Base-by-base conservation (phyloP, 768 basidiomycete genomes). In the Kwoniella mangroviensis region DNA sequence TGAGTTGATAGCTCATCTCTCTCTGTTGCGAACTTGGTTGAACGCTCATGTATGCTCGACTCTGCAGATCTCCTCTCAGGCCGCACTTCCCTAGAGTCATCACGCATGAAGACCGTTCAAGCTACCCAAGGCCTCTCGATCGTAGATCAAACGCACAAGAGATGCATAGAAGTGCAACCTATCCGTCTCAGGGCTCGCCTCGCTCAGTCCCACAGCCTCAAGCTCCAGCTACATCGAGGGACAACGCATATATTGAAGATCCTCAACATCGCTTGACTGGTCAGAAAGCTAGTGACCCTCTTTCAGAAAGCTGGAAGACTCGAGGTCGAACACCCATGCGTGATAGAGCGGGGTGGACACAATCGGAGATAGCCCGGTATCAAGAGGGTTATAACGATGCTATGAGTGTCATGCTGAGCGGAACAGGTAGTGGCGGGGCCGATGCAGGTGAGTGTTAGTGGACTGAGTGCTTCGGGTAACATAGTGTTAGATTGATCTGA, bases 321-420 rank as follows among this genome's bases (percentile, higher is more conserved):
- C 19, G 2, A 42, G 34, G 40, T 26, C 40, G 12, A 19, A 60
- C 22, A 42, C 41, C 22, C 11, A 19, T 0, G 40, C 21, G 5
- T 42, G 58, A 15, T 26, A 22, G 10, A 21, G 4, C 58, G 13
- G 34, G 15, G 13, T 43, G 34, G 34, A 28, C 41, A 43, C 24
- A 26, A n/a, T 19, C 13, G 1, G 45, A 51, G 11, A 51, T 24
- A 17, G 12, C 21, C 7, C 28, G 49, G 13, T 63, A 63, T 22
- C 34, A 40, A 7, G 19, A 63, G n/a, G 58, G 58, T 6, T 60
- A 60, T 22, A 60, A n/a, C 11, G 58, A 60, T 43, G 58, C 58
- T 42, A 42, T 60, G 22, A 24, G n/a, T 19, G 40, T 11, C 42
- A n/a, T 60, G 15, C 12, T 26, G 21, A 41, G 45, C n/a, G 49